Evolutionary conservation across 164 flowering plant genomes (phyloP), one percentile per base, ranked within the genome.

Genomic region (Sedum album): DNA sequence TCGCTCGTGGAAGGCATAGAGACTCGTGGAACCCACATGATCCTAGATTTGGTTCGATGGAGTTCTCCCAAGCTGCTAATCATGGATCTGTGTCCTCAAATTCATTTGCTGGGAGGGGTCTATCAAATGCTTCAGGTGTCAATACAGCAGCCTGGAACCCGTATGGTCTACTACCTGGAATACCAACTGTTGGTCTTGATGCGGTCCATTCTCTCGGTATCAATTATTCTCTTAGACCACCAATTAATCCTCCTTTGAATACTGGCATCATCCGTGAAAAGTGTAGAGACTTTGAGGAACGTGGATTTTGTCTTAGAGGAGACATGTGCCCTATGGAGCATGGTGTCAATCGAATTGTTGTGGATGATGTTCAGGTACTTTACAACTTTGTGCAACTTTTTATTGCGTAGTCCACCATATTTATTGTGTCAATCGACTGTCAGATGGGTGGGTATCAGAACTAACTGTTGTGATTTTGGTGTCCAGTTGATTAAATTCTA

Each of bases 321-420:
- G 99, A 94, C 76, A 86, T 90, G 85, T 94, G 99, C 76, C 96
- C 96, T 9, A 91, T 91, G 97, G 99, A 94, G 79, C 99, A 94
- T 82, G 97, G 99, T 73, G 83, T 88, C 66, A 88, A 94, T 73
- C 85, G 93, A 61, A 94, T 94, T 76, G 93, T 94, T 66, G 82
- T 91, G 67, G 96, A 91, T 73, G 97, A 94, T 83, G 96, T 94
- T 70, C 99, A 94, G 97, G 99, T 91, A 55, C 18, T 26, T 28
- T 65, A 25, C 35, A 65, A 33, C n/a, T n/a, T n/a, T n/a, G 23
- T 33, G 28, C 66, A 66, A 3, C 38, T 35, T 35, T 35, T 35
- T 3, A 35, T 35, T n/a, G n/a, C n/a, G n/a, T n/a, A n/a, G n/a
- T n/a, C n/a, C n/a, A n/a, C n/a, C n/a, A n/a, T n/a, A n/a, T n/a